These are phyloP conservation scores for Moesziomyces parantarcticus DNA, from an alignment of 1,284 basidiomycete genomes.

Conservation along the genomic window DNA sequence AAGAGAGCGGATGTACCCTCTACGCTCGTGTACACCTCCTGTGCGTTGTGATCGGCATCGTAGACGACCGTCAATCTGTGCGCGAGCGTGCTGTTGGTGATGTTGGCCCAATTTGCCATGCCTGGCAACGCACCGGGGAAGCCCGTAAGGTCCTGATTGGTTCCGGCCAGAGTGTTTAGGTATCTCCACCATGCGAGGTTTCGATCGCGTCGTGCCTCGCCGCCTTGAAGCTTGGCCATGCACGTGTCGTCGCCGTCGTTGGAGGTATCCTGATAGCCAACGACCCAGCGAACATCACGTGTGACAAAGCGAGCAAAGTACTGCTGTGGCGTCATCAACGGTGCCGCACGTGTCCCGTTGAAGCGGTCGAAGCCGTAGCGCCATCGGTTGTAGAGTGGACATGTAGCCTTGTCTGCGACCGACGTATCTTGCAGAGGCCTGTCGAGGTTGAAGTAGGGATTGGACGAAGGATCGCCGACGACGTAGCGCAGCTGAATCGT, in stretches of 20 bases:
- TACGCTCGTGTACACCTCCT: constrained; percentile 51
- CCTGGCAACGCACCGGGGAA: constrained; percentile 53
- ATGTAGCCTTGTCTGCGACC: constrained; percentile 44
- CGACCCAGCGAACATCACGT: constrained; percentile 62
- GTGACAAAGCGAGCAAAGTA: constrained; percentile 57
- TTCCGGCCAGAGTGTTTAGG: constrained; percentile 60
- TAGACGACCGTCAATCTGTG: constrained; percentile 57
- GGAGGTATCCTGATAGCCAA: constrained; percentile 58
- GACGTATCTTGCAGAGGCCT: constrained; percentile 49
- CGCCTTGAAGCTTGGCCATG: constrained; percentile 64
- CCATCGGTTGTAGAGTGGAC: constrained; percentile 61
- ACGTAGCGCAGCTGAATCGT: constrained; percentile 59
- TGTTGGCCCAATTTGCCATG: constrained; percentile 43
- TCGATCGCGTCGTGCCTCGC: constrained; percentile 59
- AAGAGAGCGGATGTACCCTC: constrained; percentile 62
- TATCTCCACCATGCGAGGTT: constrained; percentile 65
- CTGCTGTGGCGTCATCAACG: constrained; percentile 35
- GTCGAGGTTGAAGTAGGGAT: constrained; percentile 60
- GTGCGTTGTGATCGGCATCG: constrained; percentile 57
- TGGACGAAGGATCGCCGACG: constrained; percentile 63
- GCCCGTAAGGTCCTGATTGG: constrained; percentile 55
- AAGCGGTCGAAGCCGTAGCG: constrained; percentile 61
- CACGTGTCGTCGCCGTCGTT: constrained; percentile 62
- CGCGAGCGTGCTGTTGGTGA: constrained; percentile 35
- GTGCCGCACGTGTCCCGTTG: constrained; percentile 38